Conservation (phyloP, 2,329 filamentous ascomycete species). For the Cytospora mali region DNA sequence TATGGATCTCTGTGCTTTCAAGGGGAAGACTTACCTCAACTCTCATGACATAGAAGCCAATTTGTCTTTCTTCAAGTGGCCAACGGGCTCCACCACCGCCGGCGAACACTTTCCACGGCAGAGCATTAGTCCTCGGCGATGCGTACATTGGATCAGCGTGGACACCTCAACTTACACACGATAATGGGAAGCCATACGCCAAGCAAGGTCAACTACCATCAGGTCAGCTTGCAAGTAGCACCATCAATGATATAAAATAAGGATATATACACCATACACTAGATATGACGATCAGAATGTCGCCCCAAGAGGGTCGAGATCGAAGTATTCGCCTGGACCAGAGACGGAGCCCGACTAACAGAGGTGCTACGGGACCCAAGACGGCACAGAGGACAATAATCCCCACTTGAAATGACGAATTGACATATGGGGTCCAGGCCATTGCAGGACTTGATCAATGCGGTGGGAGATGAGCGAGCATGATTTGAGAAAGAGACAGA, state of each 20-base stretch:
- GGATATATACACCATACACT: constrained; percentile 1
- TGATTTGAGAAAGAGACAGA: neutral
- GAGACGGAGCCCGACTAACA: constrained; percentile 12
- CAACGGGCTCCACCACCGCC: constrained; percentile 17
- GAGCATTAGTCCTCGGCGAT: neutral
- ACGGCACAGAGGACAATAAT: constrained; percentile 12
- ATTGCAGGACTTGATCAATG: neutral
- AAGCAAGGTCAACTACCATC: constrained; percentile 7
- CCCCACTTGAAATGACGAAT: constrained; percentile 19
- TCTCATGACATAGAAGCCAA: constrained; percentile 20
- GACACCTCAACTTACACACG: neutral
- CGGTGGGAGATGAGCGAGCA: neutral
- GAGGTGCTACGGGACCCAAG: constrained; percentile 9
- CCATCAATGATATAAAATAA: too few relatives aligned
- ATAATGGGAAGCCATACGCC: constrained; percentile 23
- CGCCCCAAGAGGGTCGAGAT: constrained; percentile 5
- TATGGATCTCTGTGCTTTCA: too few relatives aligned
- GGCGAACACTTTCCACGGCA: constrained; percentile 4
- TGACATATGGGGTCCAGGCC: constrained; percentile 14
- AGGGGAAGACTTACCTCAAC: constrained; percentile 10
- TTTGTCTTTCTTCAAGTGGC: constrained; percentile 5
- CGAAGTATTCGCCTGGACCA: constrained; percentile 22
- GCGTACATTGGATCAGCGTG: neutral
- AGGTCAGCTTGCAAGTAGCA: neutral
- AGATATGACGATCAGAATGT: constrained; percentile 6